Evolutionary conservation across 805 yeast species (phyloP).

Genomic region (Ogataea glucozyma): DNA sequence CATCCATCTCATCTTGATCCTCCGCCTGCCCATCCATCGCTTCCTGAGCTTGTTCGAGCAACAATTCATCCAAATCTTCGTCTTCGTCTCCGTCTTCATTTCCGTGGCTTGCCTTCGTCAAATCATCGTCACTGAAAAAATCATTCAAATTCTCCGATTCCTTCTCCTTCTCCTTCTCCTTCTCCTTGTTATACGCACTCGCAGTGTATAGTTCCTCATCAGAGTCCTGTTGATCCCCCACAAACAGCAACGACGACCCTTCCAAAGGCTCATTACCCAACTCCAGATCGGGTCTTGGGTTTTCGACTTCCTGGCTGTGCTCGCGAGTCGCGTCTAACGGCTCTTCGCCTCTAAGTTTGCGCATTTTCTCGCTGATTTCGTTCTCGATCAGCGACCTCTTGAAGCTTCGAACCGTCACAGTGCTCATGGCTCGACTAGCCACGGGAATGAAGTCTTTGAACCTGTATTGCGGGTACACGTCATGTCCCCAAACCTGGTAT

Average conservation of each 20-base stretch:
- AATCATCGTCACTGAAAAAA: conserved; percentile 13
- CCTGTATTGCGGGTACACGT: conserved; percentile 75
- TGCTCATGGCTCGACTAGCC: conserved; percentile 49
- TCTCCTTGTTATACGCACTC: neutral
- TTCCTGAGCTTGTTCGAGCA: neutral
- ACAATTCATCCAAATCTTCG: conserved; percentile 26
- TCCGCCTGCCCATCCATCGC: conserved; percentile 11
- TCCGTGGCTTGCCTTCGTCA: too few relatives aligned
- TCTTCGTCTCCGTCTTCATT: neutral
- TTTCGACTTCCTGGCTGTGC: too few relatives aligned
- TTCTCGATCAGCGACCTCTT: conserved; percentile 41
- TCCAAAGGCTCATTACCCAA: neutral
- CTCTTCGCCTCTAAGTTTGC: conserved; percentile 4
- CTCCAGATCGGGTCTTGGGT: too few relatives aligned
- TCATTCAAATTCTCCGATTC: neutral
- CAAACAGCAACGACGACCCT: conserved; percentile 19
- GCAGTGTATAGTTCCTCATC: conserved; percentile 25
- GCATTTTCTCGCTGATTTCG: conserved; percentile 33
- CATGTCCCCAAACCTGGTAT: conserved; percentile 77
- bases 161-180: neutral
- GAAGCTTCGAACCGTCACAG: conserved; percentile 41
- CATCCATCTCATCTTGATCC: conserved; percentile 44
- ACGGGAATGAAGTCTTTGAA: conserved; percentile 67
- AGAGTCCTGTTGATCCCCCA: conserved; percentile 12
- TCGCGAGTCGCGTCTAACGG: neutral